Evolutionary conservation across 768 basidiomycete genomes (phyloP).

Genomic region (Inosperma sp.): DNA sequence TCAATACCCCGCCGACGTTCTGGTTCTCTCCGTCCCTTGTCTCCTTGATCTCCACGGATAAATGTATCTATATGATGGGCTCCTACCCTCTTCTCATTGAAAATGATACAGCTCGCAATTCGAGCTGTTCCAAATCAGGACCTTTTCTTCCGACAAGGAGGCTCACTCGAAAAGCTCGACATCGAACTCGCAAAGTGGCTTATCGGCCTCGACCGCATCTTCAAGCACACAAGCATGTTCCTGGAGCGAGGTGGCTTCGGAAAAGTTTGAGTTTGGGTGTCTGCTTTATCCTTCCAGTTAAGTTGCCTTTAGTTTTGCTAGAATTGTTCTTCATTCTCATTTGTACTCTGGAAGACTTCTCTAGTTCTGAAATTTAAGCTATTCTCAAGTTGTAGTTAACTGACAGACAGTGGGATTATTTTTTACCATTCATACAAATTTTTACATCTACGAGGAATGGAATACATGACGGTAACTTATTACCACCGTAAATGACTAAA

Average conservation of each 20-base stretch:
- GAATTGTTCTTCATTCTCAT: not conserved
- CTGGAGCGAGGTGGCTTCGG: conserved; percentile 35
- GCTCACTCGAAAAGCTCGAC: conserved; percentile 50
- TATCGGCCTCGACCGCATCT: conserved; percentile 47
- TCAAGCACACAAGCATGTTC: conserved; percentile 47
- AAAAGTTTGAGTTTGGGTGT: conserved; percentile 16
- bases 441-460: no score
- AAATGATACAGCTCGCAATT: conserved; percentile 44
- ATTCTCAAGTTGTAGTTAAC: no score
- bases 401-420: no score
- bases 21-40: not conserved
- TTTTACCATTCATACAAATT: no score
- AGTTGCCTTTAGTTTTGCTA: not conserved
- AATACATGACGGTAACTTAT: no score
- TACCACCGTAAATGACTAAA: no score
- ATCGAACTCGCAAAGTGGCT: conserved; percentile 58
- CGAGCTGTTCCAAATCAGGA: conserved; percentile 55
- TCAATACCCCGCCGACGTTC: not conserved
- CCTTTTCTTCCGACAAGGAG: conserved; percentile 59
- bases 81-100: not conserved
- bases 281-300: not conserved
- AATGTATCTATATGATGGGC: not conserved
- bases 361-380: no score
- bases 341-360: not conserved
- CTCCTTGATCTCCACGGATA: conserved; percentile 7